A percentile compares a stretch with the other conserved stretches of the same genome.
Evolutionary conservation across 163 green algal species (phyloP).

Genomic region (Chlorella variabilis): DNA sequence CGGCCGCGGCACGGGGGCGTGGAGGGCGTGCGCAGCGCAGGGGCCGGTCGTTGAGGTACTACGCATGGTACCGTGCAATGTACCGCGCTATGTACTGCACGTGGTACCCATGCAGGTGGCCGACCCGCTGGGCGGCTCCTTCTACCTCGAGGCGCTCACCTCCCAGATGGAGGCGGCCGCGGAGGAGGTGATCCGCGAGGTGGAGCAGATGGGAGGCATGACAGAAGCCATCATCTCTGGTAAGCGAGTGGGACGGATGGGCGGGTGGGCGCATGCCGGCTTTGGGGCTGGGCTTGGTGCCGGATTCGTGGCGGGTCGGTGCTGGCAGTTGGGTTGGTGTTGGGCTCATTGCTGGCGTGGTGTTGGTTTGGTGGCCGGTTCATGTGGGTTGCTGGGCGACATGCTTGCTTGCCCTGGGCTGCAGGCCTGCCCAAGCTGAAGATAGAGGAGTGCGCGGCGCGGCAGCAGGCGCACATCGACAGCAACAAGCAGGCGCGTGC

Average conservation of each 20-base stretch:
- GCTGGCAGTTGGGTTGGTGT: background rate
- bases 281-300: background rate
- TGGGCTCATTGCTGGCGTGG: too few relatives aligned
- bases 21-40: background rate
- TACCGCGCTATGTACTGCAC: too few relatives aligned
- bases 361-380: too few relatives aligned
- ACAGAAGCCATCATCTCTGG: conserved; percentile 66
- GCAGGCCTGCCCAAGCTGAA: conserved; percentile 63
- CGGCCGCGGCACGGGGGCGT: too few relatives aligned
- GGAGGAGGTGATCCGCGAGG: conserved; percentile 59
- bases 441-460: conserved; percentile 76
- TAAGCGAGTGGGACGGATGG: background rate
- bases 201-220: conserved; percentile 76
- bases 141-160: conserved; percentile 75
- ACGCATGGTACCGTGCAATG: too few relatives aligned
- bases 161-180: conserved; percentile 59
- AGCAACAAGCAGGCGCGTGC: conserved; percentile 50
- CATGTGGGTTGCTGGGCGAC: background rate
- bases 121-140: conserved; percentile 74
- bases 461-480: conserved; percentile 75
- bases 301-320: background rate
- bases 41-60: too few relatives aligned
- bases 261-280: background rate
- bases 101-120: conserved; percentile 54
- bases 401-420: too few relatives aligned